A percentile compares a stretch with the other conserved stretches of the same genome.
These are phyloP conservation scores for Myxozyma geophila DNA, from an alignment of 805 yeast species.

Conservation along the genomic window DNA sequence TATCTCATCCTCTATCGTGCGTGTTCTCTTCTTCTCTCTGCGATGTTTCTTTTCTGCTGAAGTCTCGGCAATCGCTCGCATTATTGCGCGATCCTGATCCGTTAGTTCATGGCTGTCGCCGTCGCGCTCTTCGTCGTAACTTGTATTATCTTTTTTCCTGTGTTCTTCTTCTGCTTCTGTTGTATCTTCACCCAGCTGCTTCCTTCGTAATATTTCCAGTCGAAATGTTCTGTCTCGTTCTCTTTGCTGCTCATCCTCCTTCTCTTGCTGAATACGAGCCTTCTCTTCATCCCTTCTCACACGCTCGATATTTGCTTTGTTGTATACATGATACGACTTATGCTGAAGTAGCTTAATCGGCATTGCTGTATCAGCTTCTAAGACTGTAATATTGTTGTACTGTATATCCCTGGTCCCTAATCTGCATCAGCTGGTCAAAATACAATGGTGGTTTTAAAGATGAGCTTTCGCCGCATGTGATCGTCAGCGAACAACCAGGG, in stretches of 20 bases:
- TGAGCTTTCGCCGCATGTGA: background rate
- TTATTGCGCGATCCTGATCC: slow-evolving; percentile 3
- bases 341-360: slow-evolving; percentile 42
- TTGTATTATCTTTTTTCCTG: background rate
- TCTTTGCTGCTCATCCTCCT: slow-evolving; percentile 21
- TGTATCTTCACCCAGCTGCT: slow-evolving; percentile 19
- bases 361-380: slow-evolving; percentile 24
- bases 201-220: slow-evolving; percentile 27
- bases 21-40: background rate
- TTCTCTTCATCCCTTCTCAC: slow-evolving; percentile 40
- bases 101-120: slow-evolving; percentile 6
- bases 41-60: background rate
- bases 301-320: slow-evolving; percentile 39
- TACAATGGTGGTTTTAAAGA: background rate
- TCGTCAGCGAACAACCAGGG: background rate
- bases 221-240: slow-evolving; percentile 31
- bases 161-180: slow-evolving; percentile 2
- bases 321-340: slow-evolving; percentile 43
- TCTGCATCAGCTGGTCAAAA: background rate
- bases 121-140: background rate
- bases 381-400: background rate
- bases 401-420: background rate
- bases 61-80: slow-evolving; percentile 3
- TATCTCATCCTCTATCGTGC: slow-evolving; percentile 17
- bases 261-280: slow-evolving; percentile 37